Evolutionary conservation across 2,329 filamentous ascomycete species (phyloP), one percentile per base, ranked within the genome.

Genomic region (Sporothrix luriei): DNA sequence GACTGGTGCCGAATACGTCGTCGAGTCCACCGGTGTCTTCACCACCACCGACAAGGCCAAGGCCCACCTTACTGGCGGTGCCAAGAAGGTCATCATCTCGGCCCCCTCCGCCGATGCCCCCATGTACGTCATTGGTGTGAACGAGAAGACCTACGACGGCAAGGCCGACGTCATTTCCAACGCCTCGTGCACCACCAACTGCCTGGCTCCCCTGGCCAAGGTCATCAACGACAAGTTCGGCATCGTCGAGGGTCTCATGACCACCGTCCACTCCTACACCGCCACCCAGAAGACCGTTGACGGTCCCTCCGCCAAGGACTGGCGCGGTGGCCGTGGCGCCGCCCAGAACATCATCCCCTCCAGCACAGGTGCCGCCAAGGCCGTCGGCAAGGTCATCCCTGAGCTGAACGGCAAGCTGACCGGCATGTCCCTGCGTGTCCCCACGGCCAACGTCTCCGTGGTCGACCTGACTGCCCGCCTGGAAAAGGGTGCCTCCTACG

Each of bases 111-210:
- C 91, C 76, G 95, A 99, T 86, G 95, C 95, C 79, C 94, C 94
- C 81, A 99, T 99, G 95, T 99, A 96, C 89, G 95, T 99, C 81
- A 96, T 97, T 90, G 95, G 95, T 82, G 95, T 99, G 86, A 99
- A 98, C 89, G 87, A 98, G 85, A 88, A 94, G 82, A 87, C 84
- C 78, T 98, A 98, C 90, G 94, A 92, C 83, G 90, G 91, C 81
- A 91, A 91, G 81, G 88, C 95, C 82, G 85, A 93, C 78, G 90
- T 99, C 82, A 92, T 98, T 86, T 98, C 95, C 85, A 99, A 99
- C 87, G 95, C 95, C 78, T 98, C 95, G 77, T 98, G 95, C 93
- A 99, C 95, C 83, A 98, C 95, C 88, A 99, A 99, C 92, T 98
- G 95, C 90, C 86, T 99, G 84, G 95, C 95, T 83, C 95, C 95